Base-by-base conservation (phyloP, 805 yeast genomes). In the Saccharomyces paradoxus region DNA sequence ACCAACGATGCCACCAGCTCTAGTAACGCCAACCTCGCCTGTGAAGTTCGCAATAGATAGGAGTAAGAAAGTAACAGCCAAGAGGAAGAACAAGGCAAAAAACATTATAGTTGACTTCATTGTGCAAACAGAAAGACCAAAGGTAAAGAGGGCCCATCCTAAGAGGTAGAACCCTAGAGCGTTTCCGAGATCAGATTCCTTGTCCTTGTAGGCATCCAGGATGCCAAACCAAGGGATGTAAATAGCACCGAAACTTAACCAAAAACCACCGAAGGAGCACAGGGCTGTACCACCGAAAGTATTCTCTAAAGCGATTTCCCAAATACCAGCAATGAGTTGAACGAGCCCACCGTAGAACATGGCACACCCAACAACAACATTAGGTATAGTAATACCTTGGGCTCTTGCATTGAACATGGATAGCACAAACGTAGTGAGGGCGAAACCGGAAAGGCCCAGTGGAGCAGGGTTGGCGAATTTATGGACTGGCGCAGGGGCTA, bases 211-310 rank as follows among this genome's bases (percentile, higher is more conserved):
- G 8, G 87, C 81, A 3, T 66, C 70, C 17, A 66, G 69, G 54
- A 84, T 80, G 27, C 85, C 85, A 66, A 84, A 84, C 60, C 80
- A 76, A 10, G 75, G 74, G 41, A 83, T 71, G 56, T 77, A 67
- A 44, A 84, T 76, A 1, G 86, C 83, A 30, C 79, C 84, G 61
- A 69, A 84, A 17, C 83, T 69, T 61, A 82, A 63, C 89, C 89
- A 84, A 68, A 83, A 84, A 1, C 83, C 84, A 46, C 89, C 89
- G 58, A 75, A 82, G 7, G 83, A 78, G 32, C 77, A 63, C 50
- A 83, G 71, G 1, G 85, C 85, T 26, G 82, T 77, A 52, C 81
- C 83, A 69, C 83, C 87, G 69, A 83, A 83, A n/a, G 84, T 79
- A 70, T 83, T 82, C 52, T 81, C 86, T 46, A 77, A 63, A 1